These are phyloP conservation scores for Salvia sclarea DNA, from an alignment of 305 asterid genomes.

Conservation along the genomic window DNA sequence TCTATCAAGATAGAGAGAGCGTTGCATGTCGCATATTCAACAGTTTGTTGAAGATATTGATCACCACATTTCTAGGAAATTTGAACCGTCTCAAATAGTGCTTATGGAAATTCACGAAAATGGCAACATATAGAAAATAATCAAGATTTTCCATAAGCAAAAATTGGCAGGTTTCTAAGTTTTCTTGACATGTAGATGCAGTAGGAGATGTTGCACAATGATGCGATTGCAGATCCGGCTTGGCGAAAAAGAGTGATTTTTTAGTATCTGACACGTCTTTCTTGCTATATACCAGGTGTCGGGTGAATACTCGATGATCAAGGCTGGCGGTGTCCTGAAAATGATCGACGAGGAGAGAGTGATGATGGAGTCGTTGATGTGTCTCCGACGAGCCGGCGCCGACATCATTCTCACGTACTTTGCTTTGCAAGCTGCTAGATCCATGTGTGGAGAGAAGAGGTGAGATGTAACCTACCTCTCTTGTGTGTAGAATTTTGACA, in stretches of 20 bases:
- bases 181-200: neutral
- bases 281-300: slow-evolving; percentile 60
- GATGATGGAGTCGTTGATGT: slow-evolving; percentile 89
- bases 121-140: neutral
- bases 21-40: no score
- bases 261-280: neutral
- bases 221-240: neutral
- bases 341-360: slow-evolving; percentile 95
- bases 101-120: no score
- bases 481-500: slow-evolving; percentile 22
- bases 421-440: slow-evolving; percentile 82
- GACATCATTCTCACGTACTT: slow-evolving; percentile 87
- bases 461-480: slow-evolving; percentile 30
- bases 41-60: no score
- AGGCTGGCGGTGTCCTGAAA: slow-evolving; percentile 88
- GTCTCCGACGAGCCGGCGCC: slow-evolving; percentile 93
- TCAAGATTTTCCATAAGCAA: no score
- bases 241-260: neutral
- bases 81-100: no score
- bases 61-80: neutral
- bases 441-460: slow-evolving; percentile 76
- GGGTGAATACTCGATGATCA: slow-evolving; percentile 96
- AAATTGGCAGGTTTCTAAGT: neutral
- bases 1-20: neutral
- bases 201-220: neutral